A percentile compares a stretch with the other conserved stretches of the same genome.
phyloP scores from a whole-genome alignment of 2,329 filamentous ascomycete genomes.

The Penicillium fuscoglaucum region DNA sequence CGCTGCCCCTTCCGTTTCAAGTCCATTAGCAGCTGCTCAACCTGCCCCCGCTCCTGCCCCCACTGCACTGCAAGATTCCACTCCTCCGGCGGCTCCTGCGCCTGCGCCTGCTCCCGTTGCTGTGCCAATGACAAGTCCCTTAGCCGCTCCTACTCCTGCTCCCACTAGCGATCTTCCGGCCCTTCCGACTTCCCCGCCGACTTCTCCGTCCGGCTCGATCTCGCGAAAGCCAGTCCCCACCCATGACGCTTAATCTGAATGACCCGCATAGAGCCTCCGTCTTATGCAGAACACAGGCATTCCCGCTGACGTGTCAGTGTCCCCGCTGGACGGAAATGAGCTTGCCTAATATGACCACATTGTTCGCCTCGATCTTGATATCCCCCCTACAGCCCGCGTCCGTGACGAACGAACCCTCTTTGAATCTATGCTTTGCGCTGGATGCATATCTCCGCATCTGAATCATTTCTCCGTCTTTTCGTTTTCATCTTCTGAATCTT shows the following conservation, averaged over 20 bases:
- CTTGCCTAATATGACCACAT: constrained; percentile 15
- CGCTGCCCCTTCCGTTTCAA: constrained; percentile 25
- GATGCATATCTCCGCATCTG: not conserved
- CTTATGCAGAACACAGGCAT: constrained; percentile 11
- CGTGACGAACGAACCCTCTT: constrained; percentile 22
- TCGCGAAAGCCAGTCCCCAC: constrained; percentile 59
- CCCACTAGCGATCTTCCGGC: constrained; percentile 44
- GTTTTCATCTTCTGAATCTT: constrained; percentile 2
- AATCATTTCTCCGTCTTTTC: constrained; percentile 1
- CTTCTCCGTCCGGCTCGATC: constrained; percentile 41
- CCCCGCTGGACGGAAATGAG: constrained; percentile 22
- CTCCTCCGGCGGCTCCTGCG: not conserved
- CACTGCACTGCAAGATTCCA: constrained; percentile 15
- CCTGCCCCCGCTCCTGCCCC: constrained; percentile 7
- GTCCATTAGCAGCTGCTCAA: constrained; percentile 30
- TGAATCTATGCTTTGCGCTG: constrained; percentile 8
- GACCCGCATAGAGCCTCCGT: constrained; percentile 5
- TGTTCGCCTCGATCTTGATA: constrained; percentile 4
- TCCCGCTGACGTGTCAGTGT: constrained; percentile 11
- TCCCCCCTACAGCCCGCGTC: constrained; percentile 13
- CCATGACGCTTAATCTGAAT: constrained; percentile 37
- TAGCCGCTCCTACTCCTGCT: constrained; percentile 25
- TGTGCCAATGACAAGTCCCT: constrained; percentile 29
- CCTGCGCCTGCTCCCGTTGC: constrained; percentile 13
- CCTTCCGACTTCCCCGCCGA: constrained; percentile 43